Evolutionary conservation across 768 basidiomycete species (phyloP).

Genomic region (Galerina sulciceps): DNA sequence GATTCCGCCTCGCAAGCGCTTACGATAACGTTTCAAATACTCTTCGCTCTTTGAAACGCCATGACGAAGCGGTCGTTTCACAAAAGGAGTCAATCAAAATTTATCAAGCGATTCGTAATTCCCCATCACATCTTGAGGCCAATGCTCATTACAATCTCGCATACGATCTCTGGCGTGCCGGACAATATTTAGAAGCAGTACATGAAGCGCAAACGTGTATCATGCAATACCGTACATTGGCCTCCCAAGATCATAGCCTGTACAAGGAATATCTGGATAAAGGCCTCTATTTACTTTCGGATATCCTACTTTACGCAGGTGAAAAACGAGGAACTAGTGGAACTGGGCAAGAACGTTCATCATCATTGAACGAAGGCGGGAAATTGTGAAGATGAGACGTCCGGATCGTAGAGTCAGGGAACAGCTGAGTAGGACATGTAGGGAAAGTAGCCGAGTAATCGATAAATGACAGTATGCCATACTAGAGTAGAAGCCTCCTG

Average conservation of each 20-base stretch:
- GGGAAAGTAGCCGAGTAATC: no score
- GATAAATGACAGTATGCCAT: no score
- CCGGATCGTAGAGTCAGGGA: no score
- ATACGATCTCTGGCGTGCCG: slow-evolving; percentile 4
- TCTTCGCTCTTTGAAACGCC: background rate
- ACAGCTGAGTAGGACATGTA: no score
- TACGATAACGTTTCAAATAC: background rate
- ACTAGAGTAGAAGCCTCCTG: no score
- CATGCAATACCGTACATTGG: slow-evolving; percentile 7
- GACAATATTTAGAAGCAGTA: background rate
- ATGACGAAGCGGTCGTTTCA: background rate
- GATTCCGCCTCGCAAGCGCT: background rate
- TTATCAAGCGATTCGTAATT: background rate
- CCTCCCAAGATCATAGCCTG: background rate
- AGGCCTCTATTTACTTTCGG: background rate
- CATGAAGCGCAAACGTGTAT: background rate
- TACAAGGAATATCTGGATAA: background rate
- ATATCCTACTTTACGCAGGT: no score
- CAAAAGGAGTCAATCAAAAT: background rate
- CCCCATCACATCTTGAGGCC: background rate
- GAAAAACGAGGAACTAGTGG: no score
- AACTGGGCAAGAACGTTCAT: no score
- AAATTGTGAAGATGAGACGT: no score
- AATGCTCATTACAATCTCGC: slow-evolving; percentile 8
- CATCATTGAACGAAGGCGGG: no score